A percentile compares a stretch with the other conserved stretches of the same genome.
These are phyloP conservation scores for Acanthamoeba lenticulata DNA, from an alignment of 208 protist genomes.

Conservation along the genomic window DNA sequence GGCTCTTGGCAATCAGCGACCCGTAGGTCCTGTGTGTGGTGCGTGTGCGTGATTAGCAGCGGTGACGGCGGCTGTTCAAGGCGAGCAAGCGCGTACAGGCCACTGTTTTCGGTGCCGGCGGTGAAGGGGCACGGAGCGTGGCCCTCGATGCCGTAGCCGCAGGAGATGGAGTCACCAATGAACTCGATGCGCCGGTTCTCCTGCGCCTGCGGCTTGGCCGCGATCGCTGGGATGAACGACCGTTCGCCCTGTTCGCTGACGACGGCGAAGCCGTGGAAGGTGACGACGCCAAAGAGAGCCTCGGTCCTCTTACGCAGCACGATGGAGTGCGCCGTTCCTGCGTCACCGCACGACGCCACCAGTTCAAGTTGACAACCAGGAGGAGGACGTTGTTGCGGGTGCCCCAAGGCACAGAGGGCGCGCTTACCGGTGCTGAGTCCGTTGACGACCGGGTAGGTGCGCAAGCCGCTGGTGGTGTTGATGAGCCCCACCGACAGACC, in stretches of 20 bases:
- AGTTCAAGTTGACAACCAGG: not conserved
- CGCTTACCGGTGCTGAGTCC: not conserved
- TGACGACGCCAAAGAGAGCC: conserved; percentile 49
- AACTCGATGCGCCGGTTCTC: conserved; percentile 51
- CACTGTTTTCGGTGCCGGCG: conserved; percentile 43
- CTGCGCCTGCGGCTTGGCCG: not conserved
- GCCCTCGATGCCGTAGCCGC: conserved; percentile 54
- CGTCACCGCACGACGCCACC: not conserved
- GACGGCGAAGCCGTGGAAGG: not conserved
- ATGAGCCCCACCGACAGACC: not conserved
- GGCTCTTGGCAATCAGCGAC: not conserved
- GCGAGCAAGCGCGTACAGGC: not conserved
- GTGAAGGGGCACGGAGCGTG: conserved; percentile 13
- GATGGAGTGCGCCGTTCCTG: not conserved
- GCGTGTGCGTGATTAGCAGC: not conserved
- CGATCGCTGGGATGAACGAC: not conserved
- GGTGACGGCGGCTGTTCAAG: not conserved
- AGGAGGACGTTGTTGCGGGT: not conserved
- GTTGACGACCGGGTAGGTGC: not conserved
- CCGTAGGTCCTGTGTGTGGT: conserved; percentile 23
- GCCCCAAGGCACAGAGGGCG: no score
- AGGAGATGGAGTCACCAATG: conserved; percentile 69
- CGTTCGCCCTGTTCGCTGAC: not conserved
- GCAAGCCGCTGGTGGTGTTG: not conserved
- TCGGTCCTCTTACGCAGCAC: conserved; percentile 68